Conservation (phyloP, 2,329 filamentous ascomycete genomes). For the Phialocephala sp. region DNA sequence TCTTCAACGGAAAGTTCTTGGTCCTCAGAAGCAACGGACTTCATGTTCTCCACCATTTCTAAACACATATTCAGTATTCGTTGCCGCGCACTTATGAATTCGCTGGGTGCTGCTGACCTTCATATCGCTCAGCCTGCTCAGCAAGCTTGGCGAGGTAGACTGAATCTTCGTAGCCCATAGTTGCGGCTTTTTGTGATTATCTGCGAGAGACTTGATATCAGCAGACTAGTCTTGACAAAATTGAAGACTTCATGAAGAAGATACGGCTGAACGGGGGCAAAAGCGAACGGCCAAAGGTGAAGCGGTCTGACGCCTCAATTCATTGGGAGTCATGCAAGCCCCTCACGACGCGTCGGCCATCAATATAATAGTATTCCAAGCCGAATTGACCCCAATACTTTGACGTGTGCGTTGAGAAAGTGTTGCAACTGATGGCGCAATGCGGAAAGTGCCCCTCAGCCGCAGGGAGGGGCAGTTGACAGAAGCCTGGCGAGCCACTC, state of each 20-base stretch:
- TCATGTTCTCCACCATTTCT: slow-evolving; percentile 99
- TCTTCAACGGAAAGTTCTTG: slow-evolving; percentile 88
- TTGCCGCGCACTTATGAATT: not conserved
- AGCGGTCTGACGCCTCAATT: slow-evolving; percentile 18
- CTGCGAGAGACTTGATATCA: slow-evolving; percentile 22
- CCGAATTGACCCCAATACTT: slow-evolving; percentile 9
- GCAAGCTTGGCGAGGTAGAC: slow-evolving; percentile 99
- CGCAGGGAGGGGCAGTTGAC: slow-evolving; percentile 35
- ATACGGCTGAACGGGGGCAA: not conserved
- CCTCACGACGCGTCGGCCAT: slow-evolving; percentile 5
- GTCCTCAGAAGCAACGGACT: slow-evolving; percentile 90
- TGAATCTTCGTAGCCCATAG: slow-evolving; percentile 99
- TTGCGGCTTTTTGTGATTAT: slow-evolving; percentile 51
- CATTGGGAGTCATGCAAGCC: slow-evolving; percentile 14
- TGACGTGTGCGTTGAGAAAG: slow-evolving; percentile 3
- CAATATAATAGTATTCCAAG: slow-evolving; percentile 2
- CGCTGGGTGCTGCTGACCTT: slow-evolving; percentile 71
- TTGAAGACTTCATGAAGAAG: not conserved
- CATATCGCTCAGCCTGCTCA: slow-evolving; percentile 99
- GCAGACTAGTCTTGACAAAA: slow-evolving; percentile 7
- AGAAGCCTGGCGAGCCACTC: slow-evolving; percentile 18
- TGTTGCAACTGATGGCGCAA: slow-evolving; percentile 16
- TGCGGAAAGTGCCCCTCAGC: slow-evolving; percentile 38
- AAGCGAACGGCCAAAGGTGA: slow-evolving; percentile 6
- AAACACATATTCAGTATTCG: slow-evolving; percentile 37